Percentiles rank a stretch among this genome's conserved stretches.
Evolutionary conservation across 2,329 filamentous ascomycete species (phyloP).

Genomic region (Alternaria sp.): DNA sequence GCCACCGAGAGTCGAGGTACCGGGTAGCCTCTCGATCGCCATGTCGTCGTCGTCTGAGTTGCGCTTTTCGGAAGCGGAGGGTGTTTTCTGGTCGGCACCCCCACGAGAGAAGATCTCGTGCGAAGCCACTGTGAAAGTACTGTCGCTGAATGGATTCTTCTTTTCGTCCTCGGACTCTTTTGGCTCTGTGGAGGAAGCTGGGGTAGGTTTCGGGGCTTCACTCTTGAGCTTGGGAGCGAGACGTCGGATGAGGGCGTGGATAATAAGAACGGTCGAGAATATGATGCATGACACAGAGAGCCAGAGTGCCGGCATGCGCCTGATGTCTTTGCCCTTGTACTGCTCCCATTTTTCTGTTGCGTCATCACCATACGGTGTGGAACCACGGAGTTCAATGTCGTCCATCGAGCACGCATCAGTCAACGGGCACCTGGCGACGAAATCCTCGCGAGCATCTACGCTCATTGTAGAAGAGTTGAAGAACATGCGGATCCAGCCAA

Average conservation of each 20-base stretch:
- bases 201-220: slow-evolving; percentile 1
- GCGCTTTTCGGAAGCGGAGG: slow-evolving; percentile 14
- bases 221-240: slow-evolving; percentile 13
- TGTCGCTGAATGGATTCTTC: slow-evolving; percentile 9
- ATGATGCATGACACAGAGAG: slow-evolving; percentile 40
- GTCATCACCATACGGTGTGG: slow-evolving; percentile 30
- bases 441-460: slow-evolving; percentile 8
- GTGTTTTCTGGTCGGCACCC: background rate
- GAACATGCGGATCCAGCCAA: slow-evolving; percentile 57
- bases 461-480: slow-evolving; percentile 57
- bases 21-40: slow-evolving; percentile 26
- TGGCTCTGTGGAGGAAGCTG: background rate
- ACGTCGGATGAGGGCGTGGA: slow-evolving; percentile 40
- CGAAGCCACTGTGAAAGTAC: slow-evolving; percentile 1
- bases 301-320: slow-evolving; percentile 41
- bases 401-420: slow-evolving; percentile 44
- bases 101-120: background rate
- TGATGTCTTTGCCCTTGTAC: slow-evolving; percentile 23
- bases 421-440: slow-evolving; percentile 8
- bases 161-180: slow-evolving; percentile 1
- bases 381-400: slow-evolving; percentile 44
- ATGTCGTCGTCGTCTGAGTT: slow-evolving; percentile 28
- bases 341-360: slow-evolving; percentile 42
- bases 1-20: slow-evolving; percentile 26
- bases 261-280: slow-evolving; percentile 35